Base-by-base conservation (phyloP, 257 asterid species). In the Oldenlandia corymbosa region DNA sequence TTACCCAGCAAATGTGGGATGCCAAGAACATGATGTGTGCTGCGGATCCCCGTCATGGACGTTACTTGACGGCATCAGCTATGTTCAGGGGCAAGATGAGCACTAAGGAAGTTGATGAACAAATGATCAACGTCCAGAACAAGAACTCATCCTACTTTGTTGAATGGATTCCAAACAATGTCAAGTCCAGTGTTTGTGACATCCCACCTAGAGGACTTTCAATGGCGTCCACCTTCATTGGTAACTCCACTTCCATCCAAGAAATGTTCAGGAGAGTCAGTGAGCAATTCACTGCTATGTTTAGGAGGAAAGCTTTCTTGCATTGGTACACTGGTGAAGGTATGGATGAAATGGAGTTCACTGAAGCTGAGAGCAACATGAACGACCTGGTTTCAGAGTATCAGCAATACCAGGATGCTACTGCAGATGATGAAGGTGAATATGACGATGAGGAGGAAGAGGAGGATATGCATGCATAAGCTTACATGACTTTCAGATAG, bases 21-120 rank as follows among this genome's bases (percentile, higher is more conserved):
- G 70, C 96, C 67, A 88, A 88, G 84, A 88, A 88, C 80, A 88
- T 88, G 96, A 88, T 88, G 96, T 88, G 96, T 62, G 94, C 94
- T 52, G 94, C 96, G 41, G 94, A 88, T 64, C 94, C 94, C 20
- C 94, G 96, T 60, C 96, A 88, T 30, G 96, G 94, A 2, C 94
- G 96, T 5, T 88, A 88, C 74, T 91, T 85, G 59, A 88, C 96
- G 17, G 96, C 96, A 71, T 88, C 96, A 2, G 96, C 96, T 71
- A 88, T 88, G 96, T 88, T 88, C 86, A 71, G 96, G 36, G 96
- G 96, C 58, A 88, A 88, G 78, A 88, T 88, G 91, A 83, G 91
- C 81, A 88, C 96, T 39, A 88, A 85, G 70, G 96, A 88, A 77
- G 96, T 88, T 0, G 96, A 88, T 7, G 96, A 88, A 39, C 96